Evolutionary conservation across 164 flowering plant genomes (phyloP), one percentile per base, ranked within the genome.

Genomic region (Tetrastigma voinierianum): DNA sequence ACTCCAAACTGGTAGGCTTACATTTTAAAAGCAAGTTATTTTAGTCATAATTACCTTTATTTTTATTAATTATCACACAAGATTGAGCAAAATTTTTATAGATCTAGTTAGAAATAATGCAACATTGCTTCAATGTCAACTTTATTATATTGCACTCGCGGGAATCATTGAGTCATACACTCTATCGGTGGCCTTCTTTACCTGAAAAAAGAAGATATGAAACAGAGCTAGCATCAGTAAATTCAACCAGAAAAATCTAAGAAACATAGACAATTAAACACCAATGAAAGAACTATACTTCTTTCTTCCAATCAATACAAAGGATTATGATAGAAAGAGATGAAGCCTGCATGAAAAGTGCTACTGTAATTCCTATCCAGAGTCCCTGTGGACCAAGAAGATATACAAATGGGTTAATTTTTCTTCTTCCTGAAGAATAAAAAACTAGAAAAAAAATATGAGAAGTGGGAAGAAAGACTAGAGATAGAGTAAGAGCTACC

Each of bases 281-380:
- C n/a, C n/a, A n/a, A n/a, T 13, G 46, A 21, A 53, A 16, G 51
- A 53, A 11, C 17, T 23, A 32, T 68, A 78, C 81, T 53, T 74
- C 76, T 59, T 72, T 48, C 54, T 78, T 72, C 78, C 78, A 78
- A 54, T 70, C 40, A 7, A 70, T 78, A 46, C 56, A 12, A 18
- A 67, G 32, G 11, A 67, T 75, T 10, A 67, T 18, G 11, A 67
- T 57, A 1, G 18, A 3, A 23, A 78, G 73, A 18, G 25, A 56
- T 1, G 62, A 14, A 21, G 64, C 67, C 64, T 78, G 82, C 4
- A 62, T 66, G 25, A 70, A 52, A 1, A 75, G 58, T 12, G 82
- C 79, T 17, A 65, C 61, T 20, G 61, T 53, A 9, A 75, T 59
- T 53, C 82, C 81, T 7, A 63, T 24, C 81, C 78, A 78, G 16